Conservation (phyloP, 2,329 filamentous ascomycete species). For the Pyrenochaeta sp. region DNA sequence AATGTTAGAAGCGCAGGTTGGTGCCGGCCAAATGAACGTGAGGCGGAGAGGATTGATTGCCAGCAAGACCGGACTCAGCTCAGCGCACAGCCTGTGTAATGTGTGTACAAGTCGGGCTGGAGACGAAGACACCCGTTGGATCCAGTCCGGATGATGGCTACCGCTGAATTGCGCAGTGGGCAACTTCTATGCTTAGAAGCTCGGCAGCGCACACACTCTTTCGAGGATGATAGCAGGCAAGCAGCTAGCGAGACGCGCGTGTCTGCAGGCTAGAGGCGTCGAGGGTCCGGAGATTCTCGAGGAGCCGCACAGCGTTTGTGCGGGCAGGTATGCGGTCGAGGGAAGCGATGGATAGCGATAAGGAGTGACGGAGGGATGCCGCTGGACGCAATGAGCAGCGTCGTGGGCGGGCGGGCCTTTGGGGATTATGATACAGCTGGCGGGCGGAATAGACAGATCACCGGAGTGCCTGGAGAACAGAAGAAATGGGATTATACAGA, state of each 20-base stretch:
- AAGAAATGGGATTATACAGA: conserved; percentile 49
- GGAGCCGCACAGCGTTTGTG: conserved; percentile 18
- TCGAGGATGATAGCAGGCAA: conserved; percentile 22
- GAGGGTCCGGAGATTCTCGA: conserved; percentile 8
- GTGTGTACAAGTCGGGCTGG: conserved; percentile 23
- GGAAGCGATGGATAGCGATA: conserved; percentile 21
- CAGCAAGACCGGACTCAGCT: conserved; percentile 42
- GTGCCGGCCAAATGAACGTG: conserved; percentile 54
- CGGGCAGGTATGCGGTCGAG: conserved; percentile 16
- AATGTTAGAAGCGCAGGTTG: conserved; percentile 45
- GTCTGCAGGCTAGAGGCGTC: conserved; percentile 12
- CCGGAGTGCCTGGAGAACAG: conserved; percentile 46
- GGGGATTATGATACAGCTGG: conserved; percentile 44
- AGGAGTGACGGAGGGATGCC: conserved; percentile 38
- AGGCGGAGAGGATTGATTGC: conserved; percentile 42
- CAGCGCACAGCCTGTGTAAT: conserved; percentile 32
- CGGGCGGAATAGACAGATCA: conserved; percentile 50
- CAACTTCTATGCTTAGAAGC: conserved; percentile 5
- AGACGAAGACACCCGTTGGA: conserved; percentile 23
- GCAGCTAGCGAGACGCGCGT: conserved; percentile 8
- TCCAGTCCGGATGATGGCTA: conserved; percentile 38
- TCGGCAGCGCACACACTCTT: conserved; percentile 22
- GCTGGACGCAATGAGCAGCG: conserved; percentile 23
- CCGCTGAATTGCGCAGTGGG: conserved; percentile 1
- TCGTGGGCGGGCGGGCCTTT: conserved; percentile 13